A percentile compares a stretch with the other conserved stretches of the same genome.
Evolutionary conservation across 495 filamentous ascomycete genomes (phyloP).

Genomic region (Aspergillus nidulans): DNA sequence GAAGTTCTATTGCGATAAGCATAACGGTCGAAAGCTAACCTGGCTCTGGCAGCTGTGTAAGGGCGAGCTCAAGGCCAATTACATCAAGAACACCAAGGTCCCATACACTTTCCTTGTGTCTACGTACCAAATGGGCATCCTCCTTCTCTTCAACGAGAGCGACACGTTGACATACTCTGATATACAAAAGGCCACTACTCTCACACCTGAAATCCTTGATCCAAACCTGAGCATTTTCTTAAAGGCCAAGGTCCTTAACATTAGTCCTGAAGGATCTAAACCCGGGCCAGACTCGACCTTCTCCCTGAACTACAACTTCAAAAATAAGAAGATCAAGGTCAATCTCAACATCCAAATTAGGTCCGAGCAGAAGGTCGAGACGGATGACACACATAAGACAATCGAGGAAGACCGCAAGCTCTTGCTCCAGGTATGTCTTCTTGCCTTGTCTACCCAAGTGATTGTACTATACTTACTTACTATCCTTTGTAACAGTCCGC

Average conservation of each 20-base stretch:
- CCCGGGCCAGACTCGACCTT: slow-evolving; percentile 71
- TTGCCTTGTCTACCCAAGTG: background rate
- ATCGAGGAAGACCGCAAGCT: slow-evolving; percentile 98
- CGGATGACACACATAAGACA: slow-evolving; percentile 97
- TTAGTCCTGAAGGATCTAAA: slow-evolving; percentile 66
- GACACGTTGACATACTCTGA: slow-evolving; percentile 84
- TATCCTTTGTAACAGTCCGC: slow-evolving; percentile 66
- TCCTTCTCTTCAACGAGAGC: slow-evolving; percentile 92
- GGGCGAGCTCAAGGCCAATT: slow-evolving; percentile 92
- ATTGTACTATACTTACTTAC: slow-evolving; percentile 22
- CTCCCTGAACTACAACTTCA: slow-evolving; percentile 86
- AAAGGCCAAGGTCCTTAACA: slow-evolving; percentile 81
- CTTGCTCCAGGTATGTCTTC: slow-evolving; percentile 80
- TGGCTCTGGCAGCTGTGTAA: slow-evolving; percentile 99
- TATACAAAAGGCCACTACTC: slow-evolving; percentile 72
- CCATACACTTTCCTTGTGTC: slow-evolving; percentile 98
- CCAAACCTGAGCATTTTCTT: slow-evolving; percentile 77
- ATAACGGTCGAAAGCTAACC: slow-evolving; percentile 90
- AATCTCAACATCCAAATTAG: slow-evolving; percentile 95
- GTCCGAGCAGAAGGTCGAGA: slow-evolving; percentile 89
- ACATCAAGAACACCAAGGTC: slow-evolving; percentile 79
- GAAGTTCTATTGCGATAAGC: slow-evolving; percentile 91
- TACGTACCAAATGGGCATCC: slow-evolving; percentile 93
- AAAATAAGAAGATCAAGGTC: slow-evolving; percentile 94
- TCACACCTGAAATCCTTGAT: slow-evolving; percentile 77